These are phyloP conservation scores for Paramecium tetraurelia DNA, from an alignment of 73 alveolate genomes.

Conservation along the genomic window DNA sequence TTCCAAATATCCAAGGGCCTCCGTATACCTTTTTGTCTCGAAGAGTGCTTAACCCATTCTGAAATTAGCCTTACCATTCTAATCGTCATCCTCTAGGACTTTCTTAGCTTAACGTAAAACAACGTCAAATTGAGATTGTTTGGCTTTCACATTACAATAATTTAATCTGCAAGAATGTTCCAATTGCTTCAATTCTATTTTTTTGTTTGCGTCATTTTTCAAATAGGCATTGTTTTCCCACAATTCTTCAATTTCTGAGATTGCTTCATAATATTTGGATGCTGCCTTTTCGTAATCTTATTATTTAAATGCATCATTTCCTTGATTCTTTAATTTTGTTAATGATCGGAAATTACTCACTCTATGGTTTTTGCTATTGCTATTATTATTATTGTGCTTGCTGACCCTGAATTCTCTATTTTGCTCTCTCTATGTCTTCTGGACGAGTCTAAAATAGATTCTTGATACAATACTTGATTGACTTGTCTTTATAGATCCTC, in stretches of 20 bases:
- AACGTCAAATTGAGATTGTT: constrained; percentile 19
- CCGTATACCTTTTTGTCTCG: constrained; percentile 69
- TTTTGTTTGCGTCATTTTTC: neutral
- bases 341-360: constrained; percentile 37
- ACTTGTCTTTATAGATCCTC: neutral
- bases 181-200: neutral
- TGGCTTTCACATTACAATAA: constrained; percentile 58
- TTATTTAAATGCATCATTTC: constrained; percentile 44
- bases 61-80: constrained; percentile 67
- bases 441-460: neutral
- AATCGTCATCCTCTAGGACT: constrained; percentile 3
- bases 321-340: constrained; percentile 33
- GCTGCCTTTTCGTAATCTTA: constrained; percentile 51
- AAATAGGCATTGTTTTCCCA: neutral
- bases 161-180: constrained; percentile 55
- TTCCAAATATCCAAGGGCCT: constrained; percentile 70
- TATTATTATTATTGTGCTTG: neutral
- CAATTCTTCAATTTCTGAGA: constrained; percentile 47
- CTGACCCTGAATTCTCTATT: neutral
- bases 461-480: neutral
- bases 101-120: neutral
- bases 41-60: constrained; percentile 76
- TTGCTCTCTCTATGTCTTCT: neutral
- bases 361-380: neutral
- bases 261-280: constrained; percentile 52